These are phyloP conservation scores for Myriosclerotinia curreyana DNA, from an alignment of 2,329 filamentous ascomycete genomes.

Conservation along the genomic window DNA sequence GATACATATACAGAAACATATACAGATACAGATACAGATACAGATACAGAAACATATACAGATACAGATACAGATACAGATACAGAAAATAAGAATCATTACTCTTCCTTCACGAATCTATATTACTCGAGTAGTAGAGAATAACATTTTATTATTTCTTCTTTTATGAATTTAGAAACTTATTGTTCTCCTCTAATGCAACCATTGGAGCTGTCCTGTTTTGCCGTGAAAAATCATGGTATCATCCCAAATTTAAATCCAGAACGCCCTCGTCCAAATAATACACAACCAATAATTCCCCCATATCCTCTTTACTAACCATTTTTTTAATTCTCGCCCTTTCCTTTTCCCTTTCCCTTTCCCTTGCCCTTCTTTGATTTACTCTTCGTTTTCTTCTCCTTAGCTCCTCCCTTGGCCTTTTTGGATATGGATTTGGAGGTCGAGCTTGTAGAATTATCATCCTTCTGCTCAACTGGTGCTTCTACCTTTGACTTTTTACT, in stretches of 20 bases:
- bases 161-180: not conserved
- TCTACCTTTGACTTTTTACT: constrained; percentile 37
- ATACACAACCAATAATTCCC: not conserved
- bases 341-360: constrained; percentile 21
- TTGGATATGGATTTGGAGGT: not conserved
- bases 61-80: too few relatives aligned
- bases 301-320: not conserved
- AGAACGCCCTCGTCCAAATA: constrained; percentile 17
- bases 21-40: too few relatives aligned
- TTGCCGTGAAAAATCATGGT: constrained; percentile 18
- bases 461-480: constrained; percentile 10
- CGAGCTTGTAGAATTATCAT: not conserved
- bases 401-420: constrained; percentile 9
- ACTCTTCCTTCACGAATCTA: too few relatives aligned
- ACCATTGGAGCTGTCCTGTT: not conserved
- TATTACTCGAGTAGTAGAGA: too few relatives aligned
- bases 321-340: not conserved
- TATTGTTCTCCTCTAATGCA: not conserved
- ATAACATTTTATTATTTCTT: not conserved
- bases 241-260: constrained; percentile 18
- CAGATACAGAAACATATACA: too few relatives aligned
- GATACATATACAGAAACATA: too few relatives aligned
- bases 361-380: constrained; percentile 20
- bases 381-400: constrained; percentile 19
- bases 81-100: too few relatives aligned